Base-by-base conservation (phyloP, 768 basidiomycete genomes). In the Dendrothele bispora region DNA sequence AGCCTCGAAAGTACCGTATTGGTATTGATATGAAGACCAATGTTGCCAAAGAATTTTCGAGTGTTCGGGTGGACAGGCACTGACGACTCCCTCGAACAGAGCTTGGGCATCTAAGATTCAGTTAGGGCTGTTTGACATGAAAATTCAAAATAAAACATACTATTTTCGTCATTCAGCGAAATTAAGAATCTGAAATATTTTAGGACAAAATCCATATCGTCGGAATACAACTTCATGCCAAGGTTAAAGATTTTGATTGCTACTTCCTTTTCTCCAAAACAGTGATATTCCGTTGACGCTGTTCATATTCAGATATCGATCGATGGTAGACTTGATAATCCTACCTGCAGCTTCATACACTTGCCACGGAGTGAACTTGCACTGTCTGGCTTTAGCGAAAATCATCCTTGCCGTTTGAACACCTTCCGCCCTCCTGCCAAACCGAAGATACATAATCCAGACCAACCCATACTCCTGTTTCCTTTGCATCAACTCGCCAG, bases 221-320 rank as follows among this genome's bases (percentile, higher is more conserved):
- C 84, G 3, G 80, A 79, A 62, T 89, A 97, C 12, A 73, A 68
- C 60, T 95, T 91, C 60, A 97, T 67, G 18, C 94, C 95, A 54
- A 89, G 87, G 66, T 97, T 94, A 61, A 95, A 98, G 51, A 99
- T 94, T 37, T 92, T 79, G 38, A 83, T 88, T 0, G 95, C 89
- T 24, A 98, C 85, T 3, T 79, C 68, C 49, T 74, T 79, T 50
- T 79, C 80, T 34, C 89, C 86, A 48, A 87, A 88, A 59, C 86
- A 91, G 62, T 97, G 93, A 60, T 97, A 95, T 64, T 98, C 95
- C 82, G 95, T 90, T 56, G 95, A 62, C 0, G 95, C 95, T 94
- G 60, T 14, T 42, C 50, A 44, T 4, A 17, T 17, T 41, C 5
- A 45, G 12, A 30, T 30, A 25, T 43, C 26, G 46, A 37, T 6